Percentiles rank a stretch among this genome's conserved stretches.
These are phyloP conservation scores for Recurvomyces mirabilis DNA, from an alignment of 495 filamentous ascomycete species.

Conservation along the genomic window DNA sequence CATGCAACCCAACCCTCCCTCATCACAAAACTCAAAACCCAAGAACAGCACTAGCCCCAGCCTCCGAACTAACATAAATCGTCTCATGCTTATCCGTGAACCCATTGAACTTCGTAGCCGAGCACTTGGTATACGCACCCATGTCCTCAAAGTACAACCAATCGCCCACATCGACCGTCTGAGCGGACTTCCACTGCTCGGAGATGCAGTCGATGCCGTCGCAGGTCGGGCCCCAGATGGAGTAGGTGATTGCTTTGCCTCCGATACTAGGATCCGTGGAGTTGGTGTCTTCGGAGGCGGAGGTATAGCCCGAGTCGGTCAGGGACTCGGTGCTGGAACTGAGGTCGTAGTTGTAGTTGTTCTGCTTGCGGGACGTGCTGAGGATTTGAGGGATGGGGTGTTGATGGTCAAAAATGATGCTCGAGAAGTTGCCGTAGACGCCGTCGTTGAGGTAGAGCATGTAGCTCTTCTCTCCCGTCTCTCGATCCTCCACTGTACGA, in stretches of 20 bases:
- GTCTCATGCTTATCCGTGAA: constrained; percentile 86
- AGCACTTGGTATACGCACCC: constrained; percentile 97
- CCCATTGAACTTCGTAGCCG: constrained; percentile 96
- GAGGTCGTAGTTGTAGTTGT: constrained; percentile 32
- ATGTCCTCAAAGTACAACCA: constrained; percentile 99
- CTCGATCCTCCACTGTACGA: constrained; percentile 61
- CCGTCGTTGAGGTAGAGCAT: constrained; percentile 98
- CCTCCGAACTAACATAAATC: constrained; percentile 88
- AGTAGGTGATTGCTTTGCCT: constrained; percentile 50
- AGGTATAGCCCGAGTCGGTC: constrained; percentile 17
- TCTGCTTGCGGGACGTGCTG: constrained; percentile 37
- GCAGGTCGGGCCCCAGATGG: constrained; percentile 96
- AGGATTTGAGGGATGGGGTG: constrained; percentile 75
- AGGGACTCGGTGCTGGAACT: constrained; percentile 14
- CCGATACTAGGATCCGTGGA: constrained; percentile 10
- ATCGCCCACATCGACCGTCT: constrained; percentile 75
- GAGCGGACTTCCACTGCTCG: constrained; percentile 58
- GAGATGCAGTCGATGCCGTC: constrained; percentile 93
- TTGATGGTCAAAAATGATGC: constrained; percentile 99
- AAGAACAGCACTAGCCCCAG: constrained; percentile 68
- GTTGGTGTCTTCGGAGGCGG: constrained; percentile 11
- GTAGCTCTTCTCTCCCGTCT: constrained; percentile 52
- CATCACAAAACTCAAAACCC: constrained; percentile 18
- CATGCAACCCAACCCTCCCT: background rate
- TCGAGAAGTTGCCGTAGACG: constrained; percentile 94